Evolutionary conservation across 148 eudicot species (phyloP).

Genomic region (Cornus suecica): DNA sequence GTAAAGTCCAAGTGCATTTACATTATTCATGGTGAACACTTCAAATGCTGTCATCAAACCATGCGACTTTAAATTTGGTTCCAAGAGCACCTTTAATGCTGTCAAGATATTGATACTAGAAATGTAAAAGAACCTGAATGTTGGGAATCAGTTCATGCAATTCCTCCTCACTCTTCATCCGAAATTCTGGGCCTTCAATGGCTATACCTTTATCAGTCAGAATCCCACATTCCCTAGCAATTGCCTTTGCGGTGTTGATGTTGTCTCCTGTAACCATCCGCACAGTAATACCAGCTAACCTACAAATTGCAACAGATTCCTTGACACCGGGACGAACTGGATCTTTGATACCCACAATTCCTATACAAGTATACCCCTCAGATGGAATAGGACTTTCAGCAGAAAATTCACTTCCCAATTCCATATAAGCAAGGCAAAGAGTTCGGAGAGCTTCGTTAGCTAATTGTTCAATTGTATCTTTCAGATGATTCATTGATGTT

Average conservation of each 20-base stretch:
- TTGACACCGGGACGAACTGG: slow-evolving; percentile 86
- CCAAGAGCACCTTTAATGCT: background rate
- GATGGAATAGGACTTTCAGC: slow-evolving; percentile 46
- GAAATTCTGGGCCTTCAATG: slow-evolving; percentile 81
- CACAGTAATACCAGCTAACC: slow-evolving; percentile 70
- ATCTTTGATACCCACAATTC: slow-evolving; percentile 81
- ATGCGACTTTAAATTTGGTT: background rate
- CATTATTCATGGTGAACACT: background rate
- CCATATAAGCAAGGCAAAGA: slow-evolving; percentile 70
- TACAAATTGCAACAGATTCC: slow-evolving; percentile 80
- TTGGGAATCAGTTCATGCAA: slow-evolving; percentile 61
- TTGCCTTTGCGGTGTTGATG: slow-evolving; percentile 83
- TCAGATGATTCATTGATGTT: slow-evolving; percentile 30
- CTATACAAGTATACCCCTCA: slow-evolving; percentile 65
- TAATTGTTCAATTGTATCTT: slow-evolving; percentile 59
- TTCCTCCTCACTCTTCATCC: slow-evolving; percentile 63
- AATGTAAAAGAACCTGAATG: slow-evolving; percentile 52
- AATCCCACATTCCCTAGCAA: slow-evolving; percentile 88
- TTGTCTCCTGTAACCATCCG: slow-evolving; percentile 89
- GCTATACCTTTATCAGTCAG: slow-evolving; percentile 74
- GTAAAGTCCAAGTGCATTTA: background rate
- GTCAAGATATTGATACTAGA: background rate
- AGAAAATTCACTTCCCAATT: slow-evolving; percentile 45
- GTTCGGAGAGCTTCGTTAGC: slow-evolving; percentile 85
- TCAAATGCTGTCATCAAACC: background rate